Percentiles rank a stretch among this genome's conserved stretches.
Evolutionary conservation across 164 flowering plant genomes (phyloP).

Genomic region (Kalanchoe fedtschenkoi): DNA sequence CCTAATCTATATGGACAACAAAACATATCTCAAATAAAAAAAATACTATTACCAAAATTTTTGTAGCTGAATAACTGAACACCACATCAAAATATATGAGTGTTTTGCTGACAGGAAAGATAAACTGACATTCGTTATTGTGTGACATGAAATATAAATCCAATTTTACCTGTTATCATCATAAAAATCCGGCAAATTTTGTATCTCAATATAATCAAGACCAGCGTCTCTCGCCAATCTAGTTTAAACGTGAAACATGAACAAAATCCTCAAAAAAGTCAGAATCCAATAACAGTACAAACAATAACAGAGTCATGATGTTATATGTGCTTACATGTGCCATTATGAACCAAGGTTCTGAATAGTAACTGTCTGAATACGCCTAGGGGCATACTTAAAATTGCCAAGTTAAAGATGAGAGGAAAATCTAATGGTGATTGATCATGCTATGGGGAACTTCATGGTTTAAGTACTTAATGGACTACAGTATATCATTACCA

Average conservation of each 20-base stretch:
- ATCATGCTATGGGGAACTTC: no score
- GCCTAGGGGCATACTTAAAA: no score
- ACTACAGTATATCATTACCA: not conserved
- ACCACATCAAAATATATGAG: not conserved
- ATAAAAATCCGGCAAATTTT: slow-evolving; percentile 84
- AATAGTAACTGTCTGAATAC: no score
- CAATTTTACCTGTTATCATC: slow-evolving; percentile 82
- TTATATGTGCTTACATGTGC: not conserved
- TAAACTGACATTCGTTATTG: slow-evolving; percentile 21
- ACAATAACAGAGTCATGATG: not conserved
- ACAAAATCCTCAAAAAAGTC: not conserved
- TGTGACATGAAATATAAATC: slow-evolving; percentile 23
- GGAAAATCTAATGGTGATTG: no score
- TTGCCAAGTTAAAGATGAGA: no score
- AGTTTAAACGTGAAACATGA: slow-evolving; percentile 11
- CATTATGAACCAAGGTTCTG: no score
- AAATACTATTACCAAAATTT: no score
- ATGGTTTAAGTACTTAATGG: not conserved
- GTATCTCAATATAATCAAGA: slow-evolving; percentile 88
- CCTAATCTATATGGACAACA: not conserved
- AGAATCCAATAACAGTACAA: not conserved
- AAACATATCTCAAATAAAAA: not conserved
- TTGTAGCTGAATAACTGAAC: not conserved
- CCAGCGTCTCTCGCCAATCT: slow-evolving; percentile 99
- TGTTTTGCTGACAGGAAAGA: slow-evolving; percentile 49